Base-by-base conservation (phyloP, 768 basidiomycete genomes). In the Termitomyces sp. region DNA sequence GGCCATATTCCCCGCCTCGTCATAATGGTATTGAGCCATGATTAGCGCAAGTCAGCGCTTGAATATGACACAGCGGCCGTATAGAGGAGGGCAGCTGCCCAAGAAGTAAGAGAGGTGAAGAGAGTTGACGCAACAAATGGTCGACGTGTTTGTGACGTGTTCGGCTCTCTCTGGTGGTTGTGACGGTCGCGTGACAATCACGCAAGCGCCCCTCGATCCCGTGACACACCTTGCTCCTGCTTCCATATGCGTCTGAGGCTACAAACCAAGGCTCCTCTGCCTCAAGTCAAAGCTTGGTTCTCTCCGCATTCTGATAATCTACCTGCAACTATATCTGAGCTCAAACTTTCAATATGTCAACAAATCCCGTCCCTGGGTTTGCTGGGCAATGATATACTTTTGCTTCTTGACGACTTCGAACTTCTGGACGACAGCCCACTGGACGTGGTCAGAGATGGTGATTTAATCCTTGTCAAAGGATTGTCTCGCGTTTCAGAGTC, bases 1-100 rank as follows among this genome's bases (percentile, higher is more conserved):
- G 64, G 90, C 89, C 88, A 93, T 88, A 59, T 83, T 84, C 60
- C 91, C 91, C 44, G 81, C 80, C 75, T 92, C 90, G 70, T 93
- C 91, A 68, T 93, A 93, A 72, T 85, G 79, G 73, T 92, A 91
- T 60, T 86, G 82, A 61, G 87, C 88, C 89, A 91, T 62, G 65
- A 65, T 46, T 52, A 40, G 32, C 25, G 16, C 29, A 36, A 29
- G 29, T 46, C 23, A 16, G 10, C 13, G 15, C 1, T 22, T 41
- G 13, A 12, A 18, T 41, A 18, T 50, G 27, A 47, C 23, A 27
- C n/a, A 39, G 25, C 27, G 36, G 51, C 52, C 27, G 36, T 44
- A 39, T 50, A 12, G n/a, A 3, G 20, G 18, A 27, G 42, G 7
- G n/a, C 20, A 42, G 16, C 31, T 40, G 43, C 13, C n/a, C 29